phyloP scores from a whole-genome alignment of 441 rosid genomes.

The Pelargonium cotyledonis region DNA sequence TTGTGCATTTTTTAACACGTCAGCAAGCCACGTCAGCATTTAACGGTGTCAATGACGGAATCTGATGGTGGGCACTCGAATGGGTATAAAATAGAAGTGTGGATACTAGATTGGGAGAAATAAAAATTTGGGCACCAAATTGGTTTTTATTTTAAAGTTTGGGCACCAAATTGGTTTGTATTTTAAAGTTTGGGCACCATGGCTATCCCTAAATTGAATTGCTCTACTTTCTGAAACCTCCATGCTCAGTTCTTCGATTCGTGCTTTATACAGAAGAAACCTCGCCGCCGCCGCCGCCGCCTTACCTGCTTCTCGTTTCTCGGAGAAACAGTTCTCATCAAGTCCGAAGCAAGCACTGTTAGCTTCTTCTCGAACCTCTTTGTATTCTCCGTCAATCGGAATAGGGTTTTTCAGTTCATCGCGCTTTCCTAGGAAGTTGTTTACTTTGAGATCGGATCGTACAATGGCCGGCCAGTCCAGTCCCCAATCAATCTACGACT shows the following conservation, averaged over 20 bases:
- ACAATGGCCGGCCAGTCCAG: slow-evolving; percentile 61
- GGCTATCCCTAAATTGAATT: not conserved
- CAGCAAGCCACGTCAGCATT: too few relatives aligned
- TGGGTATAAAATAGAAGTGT: too few relatives aligned
- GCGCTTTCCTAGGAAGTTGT: slow-evolving; percentile 8
- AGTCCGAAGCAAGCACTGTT: slow-evolving; percentile 24
- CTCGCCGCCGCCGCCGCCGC: slow-evolving; percentile 10
- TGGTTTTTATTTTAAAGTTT: too few relatives aligned
- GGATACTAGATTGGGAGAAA: too few relatives aligned
- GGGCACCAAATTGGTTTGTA: too few relatives aligned
- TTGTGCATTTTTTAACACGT: too few relatives aligned
- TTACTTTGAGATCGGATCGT: slow-evolving; percentile 39
- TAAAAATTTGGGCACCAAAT: too few relatives aligned
- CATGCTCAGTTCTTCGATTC: slow-evolving; percentile 32
- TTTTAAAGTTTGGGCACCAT: too few relatives aligned
- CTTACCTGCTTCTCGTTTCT: slow-evolving; percentile 18
- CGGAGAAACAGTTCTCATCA: slow-evolving; percentile 15
- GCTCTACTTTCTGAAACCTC: slow-evolving; percentile 2
- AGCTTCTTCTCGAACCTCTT: slow-evolving; percentile 13
- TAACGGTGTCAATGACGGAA: too few relatives aligned
- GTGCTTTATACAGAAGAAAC: slow-evolving; percentile 20
- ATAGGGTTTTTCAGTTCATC: slow-evolving; percentile 15
- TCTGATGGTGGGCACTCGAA: too few relatives aligned
- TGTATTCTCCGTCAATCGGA: slow-evolving; percentile 20
- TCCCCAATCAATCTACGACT: slow-evolving; percentile 52